Conservation (phyloP, 2,329 filamentous ascomycete genomes). For the Claviceps monticola region DNA sequence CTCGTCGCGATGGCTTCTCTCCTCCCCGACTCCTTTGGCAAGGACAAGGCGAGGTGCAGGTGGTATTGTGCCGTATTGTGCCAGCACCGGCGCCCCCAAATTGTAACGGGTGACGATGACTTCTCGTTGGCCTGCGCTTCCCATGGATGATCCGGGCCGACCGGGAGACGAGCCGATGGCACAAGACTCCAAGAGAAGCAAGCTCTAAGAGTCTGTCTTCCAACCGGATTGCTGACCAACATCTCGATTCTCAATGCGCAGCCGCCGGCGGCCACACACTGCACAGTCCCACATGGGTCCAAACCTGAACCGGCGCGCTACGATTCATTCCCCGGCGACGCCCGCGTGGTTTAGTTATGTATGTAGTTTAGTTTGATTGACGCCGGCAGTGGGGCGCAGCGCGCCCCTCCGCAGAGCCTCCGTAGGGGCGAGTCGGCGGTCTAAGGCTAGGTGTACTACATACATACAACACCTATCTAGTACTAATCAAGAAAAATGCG, state of each 20-base stretch:
- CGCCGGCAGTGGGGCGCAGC: too few species aligned
- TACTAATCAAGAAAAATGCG: too few species aligned
- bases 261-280: neutral
- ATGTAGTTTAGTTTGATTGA: too few species aligned
- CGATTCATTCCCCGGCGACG: slow-evolving; percentile 3
- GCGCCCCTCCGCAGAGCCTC: too few species aligned
- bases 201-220: neutral
- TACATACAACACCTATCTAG: too few species aligned
- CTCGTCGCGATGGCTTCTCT: slow-evolving; percentile 1
- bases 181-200: neutral
- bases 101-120: too few species aligned
- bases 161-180: neutral
- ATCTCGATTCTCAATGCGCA: neutral
- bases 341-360: neutral
- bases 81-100: too few species aligned
- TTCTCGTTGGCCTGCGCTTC: too few species aligned
- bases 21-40: neutral
- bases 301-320: neutral
- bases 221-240: neutral
- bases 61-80: too few species aligned
- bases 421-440: too few species aligned
- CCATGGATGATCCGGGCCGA: neutral
- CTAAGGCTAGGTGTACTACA: too few species aligned
- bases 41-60: neutral
- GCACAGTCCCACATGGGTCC: neutral